A percentile compares a stretch with the other conserved stretches of the same genome.
phyloP scores from a whole-genome alignment of 2,329 filamentous ascomycete species.

The Claviceps paspali region DNA sequence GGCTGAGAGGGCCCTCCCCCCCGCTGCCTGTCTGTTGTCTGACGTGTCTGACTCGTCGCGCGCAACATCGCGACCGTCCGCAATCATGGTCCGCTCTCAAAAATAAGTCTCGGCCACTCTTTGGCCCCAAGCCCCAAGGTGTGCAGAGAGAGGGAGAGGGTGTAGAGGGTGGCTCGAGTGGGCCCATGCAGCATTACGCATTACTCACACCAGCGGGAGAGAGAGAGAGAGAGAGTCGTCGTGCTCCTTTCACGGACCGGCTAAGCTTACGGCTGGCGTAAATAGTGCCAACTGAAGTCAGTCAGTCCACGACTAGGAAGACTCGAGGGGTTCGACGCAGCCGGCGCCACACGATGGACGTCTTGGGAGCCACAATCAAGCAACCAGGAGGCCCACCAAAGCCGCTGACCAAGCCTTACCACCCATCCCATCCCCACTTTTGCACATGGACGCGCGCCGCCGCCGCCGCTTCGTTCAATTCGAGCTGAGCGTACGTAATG shows the following conservation, averaged over 20 bases:
- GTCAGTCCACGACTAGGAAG: background rate
- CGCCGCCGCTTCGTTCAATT: too few species aligned
- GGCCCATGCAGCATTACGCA: background rate
- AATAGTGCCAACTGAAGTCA: background rate
- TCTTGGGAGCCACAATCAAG: slow-evolving; percentile 1
- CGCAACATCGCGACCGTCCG: too few species aligned
- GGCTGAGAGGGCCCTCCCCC: too few species aligned
- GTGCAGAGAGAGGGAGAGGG: too few species aligned
- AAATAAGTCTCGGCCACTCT: too few species aligned
- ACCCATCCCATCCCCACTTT: slow-evolving; percentile 15
- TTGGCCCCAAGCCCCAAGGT: too few species aligned
- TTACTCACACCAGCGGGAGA: background rate
- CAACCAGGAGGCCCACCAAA: too few species aligned
- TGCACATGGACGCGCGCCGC: slow-evolving; percentile 14
- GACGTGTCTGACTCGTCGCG: too few species aligned
- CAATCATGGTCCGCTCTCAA: too few species aligned
- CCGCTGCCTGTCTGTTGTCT: too few species aligned
- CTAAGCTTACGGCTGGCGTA: background rate
- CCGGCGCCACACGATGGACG: background rate
- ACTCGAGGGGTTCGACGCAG: background rate
- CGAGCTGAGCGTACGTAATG: too few species aligned
- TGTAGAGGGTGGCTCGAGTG: background rate
- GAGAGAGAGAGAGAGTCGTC: too few species aligned
- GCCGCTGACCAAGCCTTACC: slow-evolving; percentile 11
- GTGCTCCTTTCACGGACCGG: background rate